Base-by-base conservation (phyloP, 2,329 filamentous ascomycete species). In the Tympanopsis confertula region DNA sequence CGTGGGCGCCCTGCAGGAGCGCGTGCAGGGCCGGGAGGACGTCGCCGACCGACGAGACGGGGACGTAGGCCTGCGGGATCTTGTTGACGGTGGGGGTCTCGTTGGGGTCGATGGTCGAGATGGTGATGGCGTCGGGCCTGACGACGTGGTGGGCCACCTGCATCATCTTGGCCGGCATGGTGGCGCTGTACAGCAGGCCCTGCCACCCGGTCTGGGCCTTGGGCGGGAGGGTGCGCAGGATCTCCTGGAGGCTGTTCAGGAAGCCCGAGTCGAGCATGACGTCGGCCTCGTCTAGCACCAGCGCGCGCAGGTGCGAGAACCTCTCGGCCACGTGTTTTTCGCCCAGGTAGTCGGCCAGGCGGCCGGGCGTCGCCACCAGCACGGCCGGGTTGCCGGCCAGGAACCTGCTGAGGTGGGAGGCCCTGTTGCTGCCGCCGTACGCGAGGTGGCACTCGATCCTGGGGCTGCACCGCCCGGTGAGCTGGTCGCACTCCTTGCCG, bases 241-340 rank as follows among this genome's bases (percentile, higher is more conserved):
- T 82, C 61, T 82, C 82, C 63, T 78, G 74, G 50, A 82, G 81
- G 52, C 82, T 76, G 41, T 77, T 78, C 58, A 82, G 78, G 57
- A 82, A 82, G 66, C 78, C 78, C 78, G 82, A 82, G 63, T 82
- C 78, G 52, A 82, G 65, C 78, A 82, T 82, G 51, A 78, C 77
- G 55, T 82, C 78, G 50, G 78, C 78, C 61, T 82, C 78, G 50
- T 82, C 78, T 44, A 82, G 74, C 45, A 82, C 78, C 40, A 82
- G 67, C 59, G 82, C 82, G 39, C 77, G 82, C 42, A 82, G 75
- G 58, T 77, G 75, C 44, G 75, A 76, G 40, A 82, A 66, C 59
- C 82, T 82, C 50, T 77, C 82, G 58, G 78, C 78, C 32, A 59
- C 66, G 45, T 58, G 58, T 50, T 77, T 77, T 45, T 74, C 71